These are phyloP conservation scores for Lipomyces mesembrius DNA, from an alignment of 805 yeast species.

Conservation along the genomic window DNA sequence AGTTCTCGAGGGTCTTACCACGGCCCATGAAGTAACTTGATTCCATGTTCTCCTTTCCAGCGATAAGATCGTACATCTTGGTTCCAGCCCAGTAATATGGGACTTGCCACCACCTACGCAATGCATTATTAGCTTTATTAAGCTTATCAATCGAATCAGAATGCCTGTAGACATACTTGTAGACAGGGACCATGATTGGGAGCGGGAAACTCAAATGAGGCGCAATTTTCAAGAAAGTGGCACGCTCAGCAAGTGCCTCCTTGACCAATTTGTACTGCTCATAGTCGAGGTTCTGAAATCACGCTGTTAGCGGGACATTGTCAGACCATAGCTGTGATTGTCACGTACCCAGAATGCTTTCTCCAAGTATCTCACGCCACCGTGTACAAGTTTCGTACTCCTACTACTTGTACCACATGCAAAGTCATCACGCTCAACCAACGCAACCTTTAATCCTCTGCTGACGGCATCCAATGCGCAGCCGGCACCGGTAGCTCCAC, in stretches of 20 bases:
- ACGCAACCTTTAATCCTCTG: conserved; percentile 85
- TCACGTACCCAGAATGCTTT: conserved; percentile 74
- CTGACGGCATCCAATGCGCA: conserved; percentile 89
- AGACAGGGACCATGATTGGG: conserved; percentile 96
- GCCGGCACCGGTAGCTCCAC: conserved; percentile 96
- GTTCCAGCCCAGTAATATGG: conserved; percentile 93
- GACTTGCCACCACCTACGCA: conserved; percentile 75
- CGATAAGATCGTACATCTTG: conserved; percentile 88
- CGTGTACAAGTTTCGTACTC: conserved; percentile 95
- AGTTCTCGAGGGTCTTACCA: conserved; percentile 67
- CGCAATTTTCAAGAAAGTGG: conserved; percentile 83
- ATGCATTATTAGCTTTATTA: conserved; percentile 13
- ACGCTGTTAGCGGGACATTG: neutral
- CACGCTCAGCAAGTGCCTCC: conserved; percentile 87
- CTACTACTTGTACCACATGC: conserved; percentile 93
- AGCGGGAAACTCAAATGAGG: conserved; percentile 85
- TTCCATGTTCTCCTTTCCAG: conserved; percentile 82
- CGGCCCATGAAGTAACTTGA: conserved; percentile 73
- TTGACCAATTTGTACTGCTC: conserved; percentile 86
- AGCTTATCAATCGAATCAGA: neutral
- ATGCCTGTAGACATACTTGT: conserved; percentile 49
- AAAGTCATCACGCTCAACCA: conserved; percentile 85
- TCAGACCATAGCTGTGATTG: neutral
- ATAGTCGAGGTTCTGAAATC: conserved; percentile 67
- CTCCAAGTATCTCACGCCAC: conserved; percentile 94